Evolutionary conservation across 306 rosid species (phyloP).

Genomic region (Boehmeria nivea): DNA sequence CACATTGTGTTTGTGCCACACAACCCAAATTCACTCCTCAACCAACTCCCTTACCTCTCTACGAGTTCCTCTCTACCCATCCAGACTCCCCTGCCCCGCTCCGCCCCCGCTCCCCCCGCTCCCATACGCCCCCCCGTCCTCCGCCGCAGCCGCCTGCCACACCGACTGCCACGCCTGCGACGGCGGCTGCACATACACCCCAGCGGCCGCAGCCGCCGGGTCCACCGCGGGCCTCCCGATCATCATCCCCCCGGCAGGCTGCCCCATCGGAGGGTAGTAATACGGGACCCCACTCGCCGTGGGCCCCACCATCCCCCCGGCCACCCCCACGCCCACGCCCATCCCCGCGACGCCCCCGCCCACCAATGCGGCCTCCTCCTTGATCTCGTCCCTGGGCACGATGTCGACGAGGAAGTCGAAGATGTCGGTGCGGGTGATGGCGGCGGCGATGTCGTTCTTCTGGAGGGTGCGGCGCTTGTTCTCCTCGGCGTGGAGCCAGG

Average conservation of each 20-base stretch:
- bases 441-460: constrained; percentile 95
- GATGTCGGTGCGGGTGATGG: constrained; percentile 83
- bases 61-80: constrained; percentile 24
- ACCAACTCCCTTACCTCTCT: constrained; percentile 69
- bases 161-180: constrained; percentile 97
- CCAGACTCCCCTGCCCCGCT: constrained; percentile 63
- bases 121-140: constrained; percentile 75
- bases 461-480: constrained; percentile 88
- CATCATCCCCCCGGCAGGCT: constrained; percentile 82
- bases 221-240: constrained; percentile 86
- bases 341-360: constrained; percentile 57
- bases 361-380: constrained; percentile 61
- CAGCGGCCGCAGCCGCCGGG: too few species aligned
- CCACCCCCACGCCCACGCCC: constrained; percentile 80
- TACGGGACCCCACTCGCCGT: constrained; percentile 85
- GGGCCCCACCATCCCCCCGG: constrained; percentile 79
- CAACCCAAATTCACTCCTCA: too few species aligned
- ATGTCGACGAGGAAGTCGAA: constrained; percentile 87
- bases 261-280: constrained; percentile 86
- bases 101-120: constrained; percentile 52
- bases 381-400: constrained; percentile 92
- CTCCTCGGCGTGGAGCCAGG: constrained; percentile 99
- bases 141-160: constrained; percentile 86
- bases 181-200: constrained; percentile 81
- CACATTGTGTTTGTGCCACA: too few species aligned